Evolutionary conservation across 768 basidiomycete species (phyloP), one percentile per base, ranked within the genome.

Genomic region (Lactifluus volemus): DNA sequence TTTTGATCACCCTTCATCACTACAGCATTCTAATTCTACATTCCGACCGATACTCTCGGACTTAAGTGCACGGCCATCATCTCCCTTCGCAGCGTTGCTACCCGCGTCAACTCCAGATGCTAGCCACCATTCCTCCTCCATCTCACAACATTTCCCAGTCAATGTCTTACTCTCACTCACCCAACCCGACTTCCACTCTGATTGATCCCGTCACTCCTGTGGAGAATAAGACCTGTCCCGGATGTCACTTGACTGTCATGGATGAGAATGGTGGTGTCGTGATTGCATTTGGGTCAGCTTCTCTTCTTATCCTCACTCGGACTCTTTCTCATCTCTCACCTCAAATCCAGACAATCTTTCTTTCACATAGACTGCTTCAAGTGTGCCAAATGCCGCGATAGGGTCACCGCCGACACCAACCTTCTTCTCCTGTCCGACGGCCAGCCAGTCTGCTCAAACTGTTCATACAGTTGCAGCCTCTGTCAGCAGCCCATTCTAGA

Each of bases 331-430:
- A 45, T 14, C 34, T 32, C 9, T 30, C 5, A 44, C 48, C n/a
- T 25, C 19, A 17, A 12, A 44, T 21, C 49, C 41, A 97, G 93
- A 29, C 86, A 92, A 78, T 91, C 93, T 49, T 89, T 95, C 72
- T 97, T 96, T 79, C 94, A 94, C 66, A 86, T 92, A 61, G 86
- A 91, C 72, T 93, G 92, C 75, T 98, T 98, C 80, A 92, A 90
- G 67, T 99, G 97, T 70, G 94, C 94, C 42, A 99, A 98, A 76
- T 98, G 96, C 72, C 78, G 81, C 60, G 83, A 94, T 72, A 84
- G 88, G 70, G 95, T 98, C 65, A 95, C 86, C 58, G 93, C 96
- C 32, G 96, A 98, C 73, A 97, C 96, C 29, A 98, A 97, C 75
- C 81, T 99, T n/a, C 81, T 98, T 39, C 79, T 99, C 11, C 84